phyloP scores from a whole-genome alignment of 768 basidiomycete genomes.

The Psilocybe azurescens region DNA sequence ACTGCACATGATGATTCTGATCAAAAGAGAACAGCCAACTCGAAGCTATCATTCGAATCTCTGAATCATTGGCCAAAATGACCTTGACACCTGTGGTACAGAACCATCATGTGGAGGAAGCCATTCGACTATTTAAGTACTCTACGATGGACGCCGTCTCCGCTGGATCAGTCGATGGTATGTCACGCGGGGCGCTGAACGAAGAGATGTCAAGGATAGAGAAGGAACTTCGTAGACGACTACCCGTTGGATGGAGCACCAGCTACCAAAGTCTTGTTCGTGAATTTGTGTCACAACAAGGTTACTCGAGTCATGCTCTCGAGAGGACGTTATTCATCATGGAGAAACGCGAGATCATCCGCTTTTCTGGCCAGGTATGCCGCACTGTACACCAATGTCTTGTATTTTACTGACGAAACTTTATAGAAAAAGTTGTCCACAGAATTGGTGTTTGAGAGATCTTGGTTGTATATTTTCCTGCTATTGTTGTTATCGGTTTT shows the following conservation, averaged over 20 bases:
- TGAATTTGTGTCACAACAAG: conserved; percentile 94
- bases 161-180: conserved; percentile 90
- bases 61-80: conserved; percentile 95
- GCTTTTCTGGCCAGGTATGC: conserved; percentile 78
- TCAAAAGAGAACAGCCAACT: conserved; percentile 64
- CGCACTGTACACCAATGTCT: conserved; percentile 4
- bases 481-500: conserved; percentile 9
- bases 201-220: conserved; percentile 94
- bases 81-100: conserved; percentile 86
- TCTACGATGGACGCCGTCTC: conserved; percentile 99
- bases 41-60: conserved; percentile 98
- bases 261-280: conserved; percentile 92
- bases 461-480: not conserved
- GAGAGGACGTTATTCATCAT: conserved; percentile 90
- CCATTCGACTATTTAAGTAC: conserved; percentile 97
- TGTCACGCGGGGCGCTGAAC: conserved; percentile 89
- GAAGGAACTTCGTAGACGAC: conserved; percentile 77
- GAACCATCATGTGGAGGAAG: conserved; percentile 95
- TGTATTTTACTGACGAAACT: conserved; percentile 7
- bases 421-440: conserved; percentile 52
- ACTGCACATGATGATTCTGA: not conserved
- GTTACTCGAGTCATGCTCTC: conserved; percentile 87
- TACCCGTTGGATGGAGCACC: conserved; percentile 96
- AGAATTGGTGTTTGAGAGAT: conserved; percentile 23
- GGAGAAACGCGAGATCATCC: conserved; percentile 95